Base-by-base conservation (phyloP, 768 basidiomycete species). In the Pleurotus pulmonarius region DNA sequence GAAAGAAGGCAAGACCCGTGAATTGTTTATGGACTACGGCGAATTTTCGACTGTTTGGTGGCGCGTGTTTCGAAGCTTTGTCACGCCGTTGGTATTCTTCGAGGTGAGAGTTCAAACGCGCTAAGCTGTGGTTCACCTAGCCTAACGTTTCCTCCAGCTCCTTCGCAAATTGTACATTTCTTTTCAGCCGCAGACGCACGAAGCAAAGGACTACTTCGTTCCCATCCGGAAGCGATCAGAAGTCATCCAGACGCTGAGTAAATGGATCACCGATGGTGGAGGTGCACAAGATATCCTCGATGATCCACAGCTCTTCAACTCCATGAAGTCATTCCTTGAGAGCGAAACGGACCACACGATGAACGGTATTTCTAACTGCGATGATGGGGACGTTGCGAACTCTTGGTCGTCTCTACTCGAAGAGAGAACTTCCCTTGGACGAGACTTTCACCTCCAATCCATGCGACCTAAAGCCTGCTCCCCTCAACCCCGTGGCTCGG, bases 31-130 rank as follows among this genome's bases (percentile, higher is more conserved):
- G 12, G 91, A 93, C 70, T 80, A 83, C 45, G 72, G 65, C 1
- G 91, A 92, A 64, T 93, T 90, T 70, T 77, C 84, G 2, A 76
- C 75, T 44, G 81, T 90, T 2, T 94, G 91, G 90, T 94, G 91
- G 90, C 85, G 80, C 59, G 82, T 83, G 16, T 94, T 90, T 65
- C 78, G 92, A 41, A 90, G 88, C 63, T 91, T 93, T 61, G 82
- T 93, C 7, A 85, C 87, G 0, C 91, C 92, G 0, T 68, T 87
- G 6, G 87, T 88, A 1, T 89, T 94, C 63, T 92, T 94, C 66
- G 90, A 93, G 84, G 92, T 91, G 63, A 47, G 80, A 63, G 1
- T 15, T 56, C 15, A 37, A n/a, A 46, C 46, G 43, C 7, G 16
- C 46, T 26, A 12, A 49, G 18, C 43, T 18, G 18, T 45, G 20